A percentile compares a stretch with the other conserved stretches of the same genome.
These are phyloP conservation scores for Cutaneotrichosporon cutaneum DNA, from an alignment of 1,284 basidiomycete genomes.

Conservation along the genomic window DNA sequence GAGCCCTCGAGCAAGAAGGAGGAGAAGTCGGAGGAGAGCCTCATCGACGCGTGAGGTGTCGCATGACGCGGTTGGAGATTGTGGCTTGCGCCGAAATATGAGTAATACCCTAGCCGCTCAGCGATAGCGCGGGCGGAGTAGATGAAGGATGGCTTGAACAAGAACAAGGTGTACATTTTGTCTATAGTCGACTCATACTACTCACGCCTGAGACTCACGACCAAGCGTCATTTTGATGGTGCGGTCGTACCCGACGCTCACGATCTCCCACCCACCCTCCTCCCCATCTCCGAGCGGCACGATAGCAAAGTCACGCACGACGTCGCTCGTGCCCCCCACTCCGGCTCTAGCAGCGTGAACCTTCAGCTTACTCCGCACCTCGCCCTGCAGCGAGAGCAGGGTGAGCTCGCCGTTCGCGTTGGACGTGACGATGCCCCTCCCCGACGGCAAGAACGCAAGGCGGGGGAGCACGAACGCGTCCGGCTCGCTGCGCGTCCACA, in stretches of 20 bases:
- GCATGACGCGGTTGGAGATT: not conserved
- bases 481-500: slow-evolving; percentile 47
- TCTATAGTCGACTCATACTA: not conserved
- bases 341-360: slow-evolving; percentile 37
- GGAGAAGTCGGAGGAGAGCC: slow-evolving; percentile 15
- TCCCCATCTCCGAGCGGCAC: not conserved
- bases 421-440: slow-evolving; percentile 44
- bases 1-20: slow-evolving; percentile 16
- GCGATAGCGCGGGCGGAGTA: not conserved
- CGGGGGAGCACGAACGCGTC: slow-evolving; percentile 52
- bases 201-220: slow-evolving; percentile 10
- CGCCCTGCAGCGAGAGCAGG: slow-evolving; percentile 39
- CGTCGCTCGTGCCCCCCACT: slow-evolving; percentile 38
- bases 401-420: slow-evolving; percentile 47
- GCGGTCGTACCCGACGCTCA: slow-evolving; percentile 52
- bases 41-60: slow-evolving; percentile 19
- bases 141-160: slow-evolving; percentile 1
- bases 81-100: not conserved
- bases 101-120: not conserved
- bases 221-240: slow-evolving; percentile 37
- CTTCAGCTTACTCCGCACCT: slow-evolving; percentile 40
- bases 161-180: not conserved
- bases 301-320: slow-evolving; percentile 39
- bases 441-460: slow-evolving; percentile 50
- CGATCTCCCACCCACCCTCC: slow-evolving; percentile 36